Evolutionary conservation across 78 protist genomes (phyloP), one percentile per base, ranked within the genome.

Genomic region (Protostelium mycophagum): DNA sequence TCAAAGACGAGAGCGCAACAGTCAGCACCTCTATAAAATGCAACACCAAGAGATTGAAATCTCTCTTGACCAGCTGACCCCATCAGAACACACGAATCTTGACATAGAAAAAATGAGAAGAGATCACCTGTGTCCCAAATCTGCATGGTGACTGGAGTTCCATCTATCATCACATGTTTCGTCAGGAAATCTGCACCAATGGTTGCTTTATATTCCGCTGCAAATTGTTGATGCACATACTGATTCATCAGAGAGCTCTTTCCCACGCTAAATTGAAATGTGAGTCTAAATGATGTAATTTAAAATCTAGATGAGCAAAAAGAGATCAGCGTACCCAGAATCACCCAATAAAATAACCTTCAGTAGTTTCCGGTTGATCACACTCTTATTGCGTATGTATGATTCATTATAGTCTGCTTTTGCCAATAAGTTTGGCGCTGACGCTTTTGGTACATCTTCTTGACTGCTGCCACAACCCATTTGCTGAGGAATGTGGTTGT

Each of bases 1-100:
- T 97, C 98, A 39, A 85, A 97, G 36, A 92, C 93, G 5, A 96
- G 90, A 23, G 93, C 92, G 87, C 97, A 96, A 34, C 90, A 94
- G 51, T 95, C 96, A 9, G 91, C 86, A 10, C 86, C 86, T 1
- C 91, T 23, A 34, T 83, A 89, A 34, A 85, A 89, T 5, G 88
- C 73, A 10, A 37, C 34, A 1, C 84, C 84, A 35, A 89, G 73
- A 37, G 88, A 83, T 28, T 37, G 89, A 34, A 83, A 89, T 28
- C 91, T 0, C 73, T 89, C 91, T 87, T 51, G 73, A 25, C 73
- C 73, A 51, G 73, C 73, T 51, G 73, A 25, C 16, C 16, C 73
- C 16, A 16, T 51, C 16, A 51, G 73, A 51, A 51, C 31, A 16
- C 5, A 25, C 73, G 73, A 51, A 51, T n/a, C n/a, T n/a, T n/a